A percentile compares a stretch with the other conserved stretches of the same genome.
Conservation (phyloP, 139 green algal genomes). For the Chlorella sorokiniana region DNA sequence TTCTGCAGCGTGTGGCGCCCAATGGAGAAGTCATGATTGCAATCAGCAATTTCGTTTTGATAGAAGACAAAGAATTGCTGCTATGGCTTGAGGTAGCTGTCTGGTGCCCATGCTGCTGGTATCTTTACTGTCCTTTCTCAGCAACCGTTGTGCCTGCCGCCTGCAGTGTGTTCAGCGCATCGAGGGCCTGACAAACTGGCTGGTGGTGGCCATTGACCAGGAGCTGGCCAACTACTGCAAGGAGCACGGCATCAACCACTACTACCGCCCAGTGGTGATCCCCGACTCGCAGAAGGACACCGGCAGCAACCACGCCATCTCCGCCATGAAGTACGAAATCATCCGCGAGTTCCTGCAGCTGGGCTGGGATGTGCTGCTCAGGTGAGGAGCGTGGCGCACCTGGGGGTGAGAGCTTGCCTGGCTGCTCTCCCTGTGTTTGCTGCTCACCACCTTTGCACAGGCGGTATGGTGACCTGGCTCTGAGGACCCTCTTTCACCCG, state of each 20-base stretch:
- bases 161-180: conserved; percentile 30
- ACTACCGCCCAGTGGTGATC: conserved; percentile 58
- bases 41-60: conserved; percentile 87
- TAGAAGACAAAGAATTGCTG: conserved; percentile 66
- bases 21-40: conserved; percentile 87
- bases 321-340: conserved; percentile 80
- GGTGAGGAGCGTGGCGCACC: not conserved
- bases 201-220: conserved; percentile 90
- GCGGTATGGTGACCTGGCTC: not conserved
- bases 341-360: conserved; percentile 35
- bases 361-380: not conserved
- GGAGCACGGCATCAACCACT: conserved; percentile 42
- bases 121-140: too few relatives aligned
- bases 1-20: conserved; percentile 75
- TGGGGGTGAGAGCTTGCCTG: not conserved
- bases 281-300: conserved; percentile 49
- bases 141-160: too few relatives aligned
- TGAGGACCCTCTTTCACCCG: not conserved
- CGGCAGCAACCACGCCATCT: conserved; percentile 75
- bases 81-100: conserved; percentile 64
- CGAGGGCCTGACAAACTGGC: conserved; percentile 75
- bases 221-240: conserved; percentile 57
- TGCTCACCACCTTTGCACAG: not conserved
- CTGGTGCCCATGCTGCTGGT: too few relatives aligned
- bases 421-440: not conserved